Conservation (phyloP, 768 basidiomycete genomes). For the Podaxis mareebaensis region DNA sequence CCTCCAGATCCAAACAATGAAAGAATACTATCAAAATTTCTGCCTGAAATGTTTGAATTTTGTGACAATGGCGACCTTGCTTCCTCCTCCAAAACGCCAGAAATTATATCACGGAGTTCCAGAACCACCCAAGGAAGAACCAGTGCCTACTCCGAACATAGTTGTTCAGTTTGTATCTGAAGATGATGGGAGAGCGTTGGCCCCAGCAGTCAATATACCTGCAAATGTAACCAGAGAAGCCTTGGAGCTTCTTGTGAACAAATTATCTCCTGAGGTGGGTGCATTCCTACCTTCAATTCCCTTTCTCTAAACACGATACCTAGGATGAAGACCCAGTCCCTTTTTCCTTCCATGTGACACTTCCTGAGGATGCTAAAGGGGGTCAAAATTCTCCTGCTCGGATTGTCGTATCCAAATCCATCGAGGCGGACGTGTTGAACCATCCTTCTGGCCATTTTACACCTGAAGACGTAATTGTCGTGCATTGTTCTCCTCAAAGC, state of each 20-base stretch:
- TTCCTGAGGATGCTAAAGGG: conserved; percentile 56
- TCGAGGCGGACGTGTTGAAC: conserved; percentile 76
- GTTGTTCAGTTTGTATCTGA: conserved; percentile 93
- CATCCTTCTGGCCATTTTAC: conserved; percentile 75
- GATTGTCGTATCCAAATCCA: conserved; percentile 81
- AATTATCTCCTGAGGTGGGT: conserved; percentile 71
- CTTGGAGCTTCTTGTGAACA: conserved; percentile 88
- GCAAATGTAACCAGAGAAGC: conserved; percentile 84
- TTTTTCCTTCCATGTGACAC: conserved; percentile 83
- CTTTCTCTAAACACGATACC: conserved; percentile 21
- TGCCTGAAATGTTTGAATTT: not conserved
- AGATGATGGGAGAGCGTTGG: conserved; percentile 77
- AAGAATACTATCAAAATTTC: not conserved
- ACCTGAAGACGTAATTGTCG: conserved; percentile 82
- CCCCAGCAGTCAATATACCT: conserved; percentile 87
- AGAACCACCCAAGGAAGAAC: conserved; percentile 56
- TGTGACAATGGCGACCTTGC: conserved; percentile 72
- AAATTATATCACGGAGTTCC: conserved; percentile 79
- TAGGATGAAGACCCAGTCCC: conserved; percentile 89
- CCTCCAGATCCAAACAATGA: conserved; percentile 9
- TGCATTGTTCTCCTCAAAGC: conserved; percentile 93
- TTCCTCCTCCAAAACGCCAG: conserved; percentile 87
- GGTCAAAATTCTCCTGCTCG: conserved; percentile 65
- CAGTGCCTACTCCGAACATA: conserved; percentile 57
- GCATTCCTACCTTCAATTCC: conserved; percentile 5